phyloP scores from a whole-genome alignment of 116 monocot genomes.

The Dioscorea cayenensis region DNA sequence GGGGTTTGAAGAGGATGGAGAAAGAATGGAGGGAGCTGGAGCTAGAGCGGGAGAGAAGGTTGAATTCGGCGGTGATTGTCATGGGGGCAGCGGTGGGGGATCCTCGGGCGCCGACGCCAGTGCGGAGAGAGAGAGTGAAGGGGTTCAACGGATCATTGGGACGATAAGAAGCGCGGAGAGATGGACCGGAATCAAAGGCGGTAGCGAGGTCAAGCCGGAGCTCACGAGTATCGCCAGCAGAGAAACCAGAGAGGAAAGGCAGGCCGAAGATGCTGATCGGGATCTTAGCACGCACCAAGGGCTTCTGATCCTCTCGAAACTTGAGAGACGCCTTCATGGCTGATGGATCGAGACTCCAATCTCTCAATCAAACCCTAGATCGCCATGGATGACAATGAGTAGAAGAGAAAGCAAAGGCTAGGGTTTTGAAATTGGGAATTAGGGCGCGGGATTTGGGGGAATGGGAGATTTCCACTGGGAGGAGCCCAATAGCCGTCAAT shows the following conservation, averaged over 20 bases:
- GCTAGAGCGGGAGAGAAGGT: constrained; percentile 24
- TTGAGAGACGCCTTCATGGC: constrained; percentile 89
- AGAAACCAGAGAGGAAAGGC: constrained; percentile 48
- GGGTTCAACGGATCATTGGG: constrained; percentile 58
- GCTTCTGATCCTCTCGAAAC: constrained; percentile 70
- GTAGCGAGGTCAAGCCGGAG: constrained; percentile 74
- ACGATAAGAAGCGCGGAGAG: constrained; percentile 65
- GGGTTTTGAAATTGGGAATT: constrained; percentile 4
- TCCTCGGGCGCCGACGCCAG: constrained; percentile 65
- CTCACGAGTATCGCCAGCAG: constrained; percentile 48
- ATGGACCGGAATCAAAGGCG: constrained; percentile 58
- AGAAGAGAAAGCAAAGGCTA: neutral
- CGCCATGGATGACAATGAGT: neutral
- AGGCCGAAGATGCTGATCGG: constrained; percentile 70
- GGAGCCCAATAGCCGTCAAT: too few relatives aligned
- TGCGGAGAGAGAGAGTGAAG: constrained; percentile 53
- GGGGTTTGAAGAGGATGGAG: constrained; percentile 63
- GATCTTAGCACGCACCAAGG: constrained; percentile 52
- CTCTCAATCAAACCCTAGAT: neutral
- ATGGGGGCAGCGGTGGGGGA: constrained; percentile 61
- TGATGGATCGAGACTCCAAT: neutral
- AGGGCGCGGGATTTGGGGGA: neutral
- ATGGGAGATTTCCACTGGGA: too few relatives aligned
- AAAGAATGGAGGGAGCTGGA: constrained; percentile 16
- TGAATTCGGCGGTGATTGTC: constrained; percentile 72